These are phyloP conservation scores for Pyropia haitanensis DNA, from an alignment of 23 red algal species.

Conservation along the genomic window DNA sequence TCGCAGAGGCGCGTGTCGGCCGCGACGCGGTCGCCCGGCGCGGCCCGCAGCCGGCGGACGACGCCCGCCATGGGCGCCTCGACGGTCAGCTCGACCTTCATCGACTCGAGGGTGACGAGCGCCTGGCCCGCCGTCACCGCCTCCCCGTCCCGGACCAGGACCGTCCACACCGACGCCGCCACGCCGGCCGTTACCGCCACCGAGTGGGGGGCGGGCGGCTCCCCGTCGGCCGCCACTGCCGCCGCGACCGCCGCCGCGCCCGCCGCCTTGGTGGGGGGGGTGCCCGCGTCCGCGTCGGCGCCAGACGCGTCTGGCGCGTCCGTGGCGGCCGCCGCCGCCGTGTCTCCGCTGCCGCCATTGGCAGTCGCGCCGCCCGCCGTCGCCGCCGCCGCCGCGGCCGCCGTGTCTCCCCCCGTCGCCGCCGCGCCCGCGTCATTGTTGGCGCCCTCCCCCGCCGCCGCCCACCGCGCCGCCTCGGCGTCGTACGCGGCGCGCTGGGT, in stretches of 20 bases:
- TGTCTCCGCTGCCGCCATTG: not conserved
- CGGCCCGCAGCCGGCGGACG: slow-evolving; percentile 11
- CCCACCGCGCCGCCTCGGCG: slow-evolving; percentile 35
- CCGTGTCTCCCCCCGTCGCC: not conserved
- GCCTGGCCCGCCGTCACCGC: slow-evolving; percentile 23
- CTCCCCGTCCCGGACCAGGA: slow-evolving; percentile 24
- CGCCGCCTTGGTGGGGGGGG: no score
- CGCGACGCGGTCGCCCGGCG: slow-evolving; percentile 25
- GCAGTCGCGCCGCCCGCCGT: not conserved
- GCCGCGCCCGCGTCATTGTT: slow-evolving; percentile 46
- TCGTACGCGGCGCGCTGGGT: slow-evolving; percentile 20
- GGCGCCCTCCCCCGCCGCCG: slow-evolving; percentile 37
- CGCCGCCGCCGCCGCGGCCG: not conserved
- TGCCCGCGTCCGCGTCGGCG: no score
- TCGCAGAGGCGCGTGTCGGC: slow-evolving; percentile 25
- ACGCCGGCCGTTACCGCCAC: slow-evolving; percentile 22
- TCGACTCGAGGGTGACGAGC: slow-evolving; percentile 50
- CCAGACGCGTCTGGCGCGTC: no score
- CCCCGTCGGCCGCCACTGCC: no score
- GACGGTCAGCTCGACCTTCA: slow-evolving; percentile 63
- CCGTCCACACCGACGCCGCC: slow-evolving; percentile 50
- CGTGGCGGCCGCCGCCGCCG: not conserved
- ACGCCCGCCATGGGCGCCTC: slow-evolving; percentile 30
- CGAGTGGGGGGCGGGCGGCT: not conserved
- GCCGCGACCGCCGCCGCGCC: no score